Percentiles rank a stretch among this genome's conserved stretches.
Evolutionary conservation across 352 stramenopile species (phyloP).

Genomic region (Saprolegnia diclina): DNA sequence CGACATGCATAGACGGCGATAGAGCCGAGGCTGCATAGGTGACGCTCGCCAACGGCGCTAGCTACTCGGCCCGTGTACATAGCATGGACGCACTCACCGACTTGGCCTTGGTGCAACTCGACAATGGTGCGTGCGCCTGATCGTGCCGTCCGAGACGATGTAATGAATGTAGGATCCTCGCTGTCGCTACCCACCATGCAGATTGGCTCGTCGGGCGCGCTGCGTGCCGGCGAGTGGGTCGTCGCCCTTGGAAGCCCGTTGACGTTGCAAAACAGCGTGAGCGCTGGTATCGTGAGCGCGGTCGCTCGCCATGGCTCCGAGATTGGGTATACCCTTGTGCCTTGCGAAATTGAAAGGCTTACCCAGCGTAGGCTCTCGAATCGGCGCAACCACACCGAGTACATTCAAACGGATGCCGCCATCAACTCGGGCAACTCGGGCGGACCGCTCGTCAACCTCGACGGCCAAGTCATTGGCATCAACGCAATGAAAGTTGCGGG

Average conservation of each 20-base stretch:
- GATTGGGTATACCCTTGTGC: conserved; percentile 48
- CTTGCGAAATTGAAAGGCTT: background rate
- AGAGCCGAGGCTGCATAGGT: conserved; percentile 34
- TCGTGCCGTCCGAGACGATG: conserved; percentile 11
- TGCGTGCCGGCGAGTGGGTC: conserved; percentile 89
- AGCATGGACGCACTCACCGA: conserved; percentile 85
- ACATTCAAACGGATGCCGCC: conserved; percentile 92
- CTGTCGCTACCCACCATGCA: conserved; percentile 64
- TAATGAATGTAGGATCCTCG: background rate
- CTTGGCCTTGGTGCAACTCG: conserved; percentile 86
- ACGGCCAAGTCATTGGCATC: conserved; percentile 91
- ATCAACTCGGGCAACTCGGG: conserved; percentile 92
- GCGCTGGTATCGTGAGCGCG: conserved; percentile 87
- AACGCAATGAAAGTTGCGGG: conserved; percentile 92
- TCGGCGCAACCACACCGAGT: conserved; percentile 70
- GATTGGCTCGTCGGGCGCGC: conserved; percentile 58
- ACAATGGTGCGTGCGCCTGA: conserved; percentile 38
- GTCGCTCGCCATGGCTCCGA: conserved; percentile 85
- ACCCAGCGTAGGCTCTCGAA: conserved; percentile 6
- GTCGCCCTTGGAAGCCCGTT: conserved; percentile 89
- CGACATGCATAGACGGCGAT: background rate
- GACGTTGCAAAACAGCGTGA: conserved; percentile 88
- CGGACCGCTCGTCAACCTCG: conserved; percentile 89
- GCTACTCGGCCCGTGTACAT: conserved; percentile 68
- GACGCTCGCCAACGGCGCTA: conserved; percentile 79